Conservation (phyloP, 2,329 filamentous ascomycete species). For the Hypoxylon sp. region DNA sequence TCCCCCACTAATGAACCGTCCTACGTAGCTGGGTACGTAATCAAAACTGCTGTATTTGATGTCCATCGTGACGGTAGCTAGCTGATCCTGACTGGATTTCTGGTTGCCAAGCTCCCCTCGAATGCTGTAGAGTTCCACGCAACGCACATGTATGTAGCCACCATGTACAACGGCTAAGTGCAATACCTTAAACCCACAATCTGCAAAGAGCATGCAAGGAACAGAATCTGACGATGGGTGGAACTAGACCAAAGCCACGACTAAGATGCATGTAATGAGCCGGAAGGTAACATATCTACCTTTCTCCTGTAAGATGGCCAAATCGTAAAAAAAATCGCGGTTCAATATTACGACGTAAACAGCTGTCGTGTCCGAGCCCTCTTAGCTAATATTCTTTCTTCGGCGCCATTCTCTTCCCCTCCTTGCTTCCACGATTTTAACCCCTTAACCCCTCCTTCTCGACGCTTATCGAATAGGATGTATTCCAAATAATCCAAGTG, state of each 20-base stretch:
- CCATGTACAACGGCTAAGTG: constrained; percentile 16
- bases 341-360: constrained; percentile 17
- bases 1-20: neutral
- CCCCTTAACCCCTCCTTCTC: neutral
- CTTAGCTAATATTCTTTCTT: constrained; percentile 12
- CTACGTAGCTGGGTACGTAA: constrained; percentile 4
- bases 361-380: constrained; percentile 6
- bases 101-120: neutral
- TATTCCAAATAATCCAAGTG: constrained; percentile 1
- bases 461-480: constrained; percentile 15
- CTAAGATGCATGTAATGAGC: neutral
- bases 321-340: constrained; percentile 8
- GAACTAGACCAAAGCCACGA: neutral
- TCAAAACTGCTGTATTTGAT: neutral
- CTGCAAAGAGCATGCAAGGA: constrained; percentile 23
- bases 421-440: neutral
- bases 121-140: constrained; percentile 4
- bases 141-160: constrained; percentile 10
- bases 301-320: neutral
- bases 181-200: constrained; percentile 10
- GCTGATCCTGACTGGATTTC: neutral
- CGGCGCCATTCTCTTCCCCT: neutral
- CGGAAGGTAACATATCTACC: neutral
- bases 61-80: neutral
- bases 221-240: constrained; percentile 7